Conservation (phyloP, 495 filamentous ascomycete species). For the Neurospora sp. region DNA sequence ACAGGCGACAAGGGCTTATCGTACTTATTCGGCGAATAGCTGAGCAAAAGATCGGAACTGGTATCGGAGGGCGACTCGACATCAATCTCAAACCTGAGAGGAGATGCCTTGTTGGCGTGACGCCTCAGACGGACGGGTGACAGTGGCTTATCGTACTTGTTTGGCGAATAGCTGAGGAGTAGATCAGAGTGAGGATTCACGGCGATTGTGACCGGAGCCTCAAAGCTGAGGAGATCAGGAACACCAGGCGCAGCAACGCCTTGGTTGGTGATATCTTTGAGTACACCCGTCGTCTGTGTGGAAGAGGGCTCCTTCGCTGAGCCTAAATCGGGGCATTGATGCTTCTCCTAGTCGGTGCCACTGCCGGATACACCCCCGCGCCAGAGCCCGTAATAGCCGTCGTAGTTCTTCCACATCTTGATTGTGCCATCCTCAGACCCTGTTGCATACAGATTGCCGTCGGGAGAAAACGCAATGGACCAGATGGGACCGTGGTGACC, state of each 20-base stretch:
- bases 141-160: neutral
- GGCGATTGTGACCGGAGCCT: neutral
- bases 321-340: slow-evolving; percentile 3
- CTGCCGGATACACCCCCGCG: slow-evolving; percentile 23
- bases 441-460: slow-evolving; percentile 90
- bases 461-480: slow-evolving; percentile 87
- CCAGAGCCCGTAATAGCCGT: slow-evolving; percentile 47
- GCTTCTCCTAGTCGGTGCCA: slow-evolving; percentile 23
- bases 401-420: slow-evolving; percentile 67
- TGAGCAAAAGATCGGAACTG: neutral
- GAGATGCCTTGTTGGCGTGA: neutral
- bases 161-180: slow-evolving; percentile 4
- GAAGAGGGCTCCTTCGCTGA: slow-evolving; percentile 7
- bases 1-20: slow-evolving; percentile 1
- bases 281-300: neutral
- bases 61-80: slow-evolving; percentile 1
- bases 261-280: neutral
- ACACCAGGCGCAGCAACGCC: neutral
- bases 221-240: slow-evolving; percentile 4
- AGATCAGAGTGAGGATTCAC: slow-evolving; percentile 3
- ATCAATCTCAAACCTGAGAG: neutral
- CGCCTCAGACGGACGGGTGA: neutral
- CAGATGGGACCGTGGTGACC: slow-evolving; percentile 96
- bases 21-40: neutral
- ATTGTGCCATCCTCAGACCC: slow-evolving; percentile 97